These are phyloP conservation scores for Cucurbita pepo DNA, from an alignment of 306 rosid species.

Conservation along the genomic window DNA sequence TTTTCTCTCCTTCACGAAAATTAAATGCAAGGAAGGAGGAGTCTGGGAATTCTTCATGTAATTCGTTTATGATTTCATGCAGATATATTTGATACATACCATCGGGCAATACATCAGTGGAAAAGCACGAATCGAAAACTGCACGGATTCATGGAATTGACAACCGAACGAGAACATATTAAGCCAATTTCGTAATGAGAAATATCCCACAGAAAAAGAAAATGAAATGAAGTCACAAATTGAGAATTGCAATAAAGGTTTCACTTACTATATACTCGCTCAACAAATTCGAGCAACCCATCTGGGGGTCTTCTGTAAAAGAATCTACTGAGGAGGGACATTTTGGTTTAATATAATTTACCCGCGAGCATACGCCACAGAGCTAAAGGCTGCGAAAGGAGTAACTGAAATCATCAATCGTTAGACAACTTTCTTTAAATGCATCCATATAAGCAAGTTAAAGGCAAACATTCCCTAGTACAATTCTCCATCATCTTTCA, in stretches of 20 bases:
- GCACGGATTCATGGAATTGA: constrained; percentile 11
- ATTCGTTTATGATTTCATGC: constrained; percentile 58
- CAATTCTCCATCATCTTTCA: neutral
- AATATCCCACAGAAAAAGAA: neutral
- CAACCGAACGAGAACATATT: neutral
- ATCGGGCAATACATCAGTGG: constrained; percentile 77
- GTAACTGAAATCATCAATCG: neutral
- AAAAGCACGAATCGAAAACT: constrained; percentile 97
- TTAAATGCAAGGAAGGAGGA: constrained; percentile 82
- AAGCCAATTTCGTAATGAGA: neutral
- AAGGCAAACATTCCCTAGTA: neutral
- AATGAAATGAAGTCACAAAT: neutral
- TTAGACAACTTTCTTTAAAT: neutral
- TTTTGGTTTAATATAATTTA: constrained; percentile 10
- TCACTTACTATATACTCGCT: constrained; percentile 65
- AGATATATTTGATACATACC: constrained; percentile 74
- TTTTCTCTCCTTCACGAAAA: constrained; percentile 80
- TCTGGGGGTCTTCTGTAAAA: constrained; percentile 92
- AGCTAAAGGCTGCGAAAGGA: constrained; percentile 10
- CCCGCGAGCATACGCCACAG: constrained; percentile 1
- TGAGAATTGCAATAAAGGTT: neutral
- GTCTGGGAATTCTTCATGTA: constrained; percentile 85
- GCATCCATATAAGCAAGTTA: neutral
- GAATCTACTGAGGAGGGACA: constrained; percentile 92
- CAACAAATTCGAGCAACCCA: constrained; percentile 84